Evolutionary conservation across 768 basidiomycete species (phyloP).

Genomic region (Russula brevipes): DNA sequence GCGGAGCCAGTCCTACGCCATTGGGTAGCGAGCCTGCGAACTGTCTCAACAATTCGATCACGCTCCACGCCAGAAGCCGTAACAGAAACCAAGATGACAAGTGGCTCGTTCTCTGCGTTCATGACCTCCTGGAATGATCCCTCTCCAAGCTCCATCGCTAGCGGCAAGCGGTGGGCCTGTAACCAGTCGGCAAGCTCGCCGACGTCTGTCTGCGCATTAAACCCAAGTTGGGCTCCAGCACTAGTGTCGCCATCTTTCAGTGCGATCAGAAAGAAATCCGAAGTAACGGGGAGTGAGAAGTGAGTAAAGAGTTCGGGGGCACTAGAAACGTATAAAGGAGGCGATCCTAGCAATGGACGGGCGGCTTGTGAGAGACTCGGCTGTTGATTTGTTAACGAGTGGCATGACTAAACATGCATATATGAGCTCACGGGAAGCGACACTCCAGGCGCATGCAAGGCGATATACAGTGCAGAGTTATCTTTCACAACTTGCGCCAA

Average conservation of each 20-base stretch:
- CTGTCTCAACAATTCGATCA: slow-evolving; percentile 41
- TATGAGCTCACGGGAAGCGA: slow-evolving; percentile 33
- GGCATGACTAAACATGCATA: background rate
- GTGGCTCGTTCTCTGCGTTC: slow-evolving; percentile 67
- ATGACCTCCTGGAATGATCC: slow-evolving; percentile 82
- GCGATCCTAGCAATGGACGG: slow-evolving; percentile 44
- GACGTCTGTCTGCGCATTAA: slow-evolving; percentile 18
- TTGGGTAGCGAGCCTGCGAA: slow-evolving; percentile 49
- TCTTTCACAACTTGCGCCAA: slow-evolving; percentile 41
- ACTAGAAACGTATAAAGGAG: slow-evolving; percentile 44
- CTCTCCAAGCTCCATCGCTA: slow-evolving; percentile 64
- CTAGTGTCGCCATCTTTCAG: slow-evolving; percentile 55
- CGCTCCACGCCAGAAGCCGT: slow-evolving; percentile 31
- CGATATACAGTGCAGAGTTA: slow-evolving; percentile 54
- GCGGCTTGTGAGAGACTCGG: slow-evolving; percentile 52
- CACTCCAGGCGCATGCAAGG: slow-evolving; percentile 42
- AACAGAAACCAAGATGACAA: slow-evolving; percentile 71
- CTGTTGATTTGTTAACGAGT: slow-evolving; percentile 31
- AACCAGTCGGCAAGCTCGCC: slow-evolving; percentile 46
- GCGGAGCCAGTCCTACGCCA: slow-evolving; percentile 49
- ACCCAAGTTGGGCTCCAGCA: slow-evolving; percentile 43
- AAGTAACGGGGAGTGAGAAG: slow-evolving; percentile 29
- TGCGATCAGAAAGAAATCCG: slow-evolving; percentile 61
- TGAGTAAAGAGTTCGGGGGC: slow-evolving; percentile 33
- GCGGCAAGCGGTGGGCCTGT: slow-evolving; percentile 64